Percentiles rank a stretch among this genome's conserved stretches.
Evolutionary conservation across 164 flowering plant species (phyloP).

Genomic region (Piper longum): DNA sequence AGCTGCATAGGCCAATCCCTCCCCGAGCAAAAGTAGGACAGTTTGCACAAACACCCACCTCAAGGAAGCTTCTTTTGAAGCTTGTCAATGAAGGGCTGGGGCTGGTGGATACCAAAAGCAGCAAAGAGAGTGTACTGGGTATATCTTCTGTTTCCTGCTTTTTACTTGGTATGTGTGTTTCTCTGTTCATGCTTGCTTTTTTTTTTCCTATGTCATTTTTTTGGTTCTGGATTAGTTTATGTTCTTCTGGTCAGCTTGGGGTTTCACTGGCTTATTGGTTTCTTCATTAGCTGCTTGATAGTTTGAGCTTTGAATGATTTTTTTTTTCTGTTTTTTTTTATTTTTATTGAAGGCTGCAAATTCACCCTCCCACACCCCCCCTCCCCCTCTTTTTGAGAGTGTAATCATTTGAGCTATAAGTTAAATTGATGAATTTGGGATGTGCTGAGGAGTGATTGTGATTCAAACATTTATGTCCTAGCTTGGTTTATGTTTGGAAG

Average conservation of each 20-base stretch:
- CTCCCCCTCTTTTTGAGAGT: no score
- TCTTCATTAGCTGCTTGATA: conserved; percentile 21
- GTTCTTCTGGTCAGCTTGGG: conserved; percentile 3
- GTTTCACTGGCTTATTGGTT: conserved; percentile 23
- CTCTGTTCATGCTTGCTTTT: conserved; percentile 7
- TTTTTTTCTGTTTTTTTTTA: neutral
- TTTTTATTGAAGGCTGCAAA: neutral
- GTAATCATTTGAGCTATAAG: no score
- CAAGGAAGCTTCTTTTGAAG: conserved; percentile 20
- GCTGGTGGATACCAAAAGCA: conserved; percentile 32
- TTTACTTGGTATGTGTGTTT: conserved; percentile 19
- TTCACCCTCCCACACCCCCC: no score
- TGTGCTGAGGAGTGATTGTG: no score
- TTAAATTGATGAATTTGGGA: no score
- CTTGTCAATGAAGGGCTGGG: conserved; percentile 17
- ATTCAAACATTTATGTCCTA: no score
- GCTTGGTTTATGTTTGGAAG: no score
- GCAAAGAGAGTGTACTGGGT: conserved; percentile 56
- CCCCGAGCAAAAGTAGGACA: conserved; percentile 14
- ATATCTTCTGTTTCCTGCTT: conserved; percentile 30
- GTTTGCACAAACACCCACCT: conserved; percentile 25
- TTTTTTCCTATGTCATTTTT: conserved; percentile 25
- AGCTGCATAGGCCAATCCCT: conserved; percentile 11
- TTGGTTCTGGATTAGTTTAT: no score
- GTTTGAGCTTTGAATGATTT: neutral